Evolutionary conservation across 1,284 basidiomycete genomes (phyloP).

Genomic region (Boletus hoseneyae): DNA sequence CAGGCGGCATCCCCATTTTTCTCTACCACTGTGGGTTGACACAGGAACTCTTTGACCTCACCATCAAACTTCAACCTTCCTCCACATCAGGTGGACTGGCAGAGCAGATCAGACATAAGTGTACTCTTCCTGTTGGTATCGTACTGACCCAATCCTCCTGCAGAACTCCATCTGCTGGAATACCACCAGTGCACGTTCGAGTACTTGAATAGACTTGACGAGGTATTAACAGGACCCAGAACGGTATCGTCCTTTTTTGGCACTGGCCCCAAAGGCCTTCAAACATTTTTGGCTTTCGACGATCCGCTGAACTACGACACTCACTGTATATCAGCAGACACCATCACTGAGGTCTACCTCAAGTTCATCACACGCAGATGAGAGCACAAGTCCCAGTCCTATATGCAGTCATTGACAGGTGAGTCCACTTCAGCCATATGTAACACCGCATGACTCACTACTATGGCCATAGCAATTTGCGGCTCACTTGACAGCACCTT

Average conservation of each 20-base stretch:
- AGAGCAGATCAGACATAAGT: neutral
- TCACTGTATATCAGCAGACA: neutral
- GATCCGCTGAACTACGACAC: neutral
- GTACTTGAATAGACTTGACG: neutral
- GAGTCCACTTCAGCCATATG: neutral
- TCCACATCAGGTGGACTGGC: neutral
- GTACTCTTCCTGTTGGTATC: too few relatives aligned
- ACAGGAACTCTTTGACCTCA: neutral
- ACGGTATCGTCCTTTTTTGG: neutral
- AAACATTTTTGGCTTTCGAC: neutral
- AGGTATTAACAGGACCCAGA: neutral
- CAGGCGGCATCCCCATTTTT: slow-evolving; percentile 7
- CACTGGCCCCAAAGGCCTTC: neutral
- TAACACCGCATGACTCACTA: neutral
- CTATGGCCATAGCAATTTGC: neutral
- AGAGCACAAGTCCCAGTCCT: neutral
- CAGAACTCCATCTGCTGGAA: neutral
- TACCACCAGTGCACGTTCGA: neutral
- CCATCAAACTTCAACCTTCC: neutral
- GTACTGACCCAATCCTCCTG: too few relatives aligned
- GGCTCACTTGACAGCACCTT: slow-evolving; percentile 3
- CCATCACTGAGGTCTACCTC: neutral
- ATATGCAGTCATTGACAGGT: slow-evolving; percentile 1
- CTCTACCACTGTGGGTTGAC: slow-evolving; percentile 2
- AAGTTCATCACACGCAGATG: neutral